phyloP scores from a whole-genome alignment of 73 alveolate species.

The Durusdinium trenchii region DNA sequence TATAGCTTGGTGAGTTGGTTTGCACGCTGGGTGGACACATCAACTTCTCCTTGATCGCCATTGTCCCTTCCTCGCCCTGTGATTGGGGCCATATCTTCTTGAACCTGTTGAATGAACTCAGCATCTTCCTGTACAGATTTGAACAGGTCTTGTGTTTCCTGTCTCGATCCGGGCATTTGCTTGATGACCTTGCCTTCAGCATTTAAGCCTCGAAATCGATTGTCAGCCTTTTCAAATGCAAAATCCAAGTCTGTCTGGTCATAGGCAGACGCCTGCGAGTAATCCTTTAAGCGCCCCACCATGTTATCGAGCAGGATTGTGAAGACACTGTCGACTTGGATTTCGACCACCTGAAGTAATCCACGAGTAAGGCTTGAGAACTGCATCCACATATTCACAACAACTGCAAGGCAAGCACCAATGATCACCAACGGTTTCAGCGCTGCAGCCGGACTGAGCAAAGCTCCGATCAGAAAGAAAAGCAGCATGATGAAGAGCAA shows the following conservation, averaged over 20 bases:
- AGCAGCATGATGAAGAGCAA: background rate
- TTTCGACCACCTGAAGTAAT: conserved; percentile 22
- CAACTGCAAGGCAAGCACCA: conserved; percentile 25
- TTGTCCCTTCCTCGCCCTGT: background rate
- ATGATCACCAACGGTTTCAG: conserved; percentile 31
- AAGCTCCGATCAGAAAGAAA: conserved; percentile 37
- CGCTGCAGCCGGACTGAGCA: conserved; percentile 13
- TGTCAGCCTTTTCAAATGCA: conserved; percentile 17
- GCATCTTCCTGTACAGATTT: background rate
- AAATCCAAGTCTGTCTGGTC: background rate
- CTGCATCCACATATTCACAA: conserved; percentile 54
- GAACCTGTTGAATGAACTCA: background rate
- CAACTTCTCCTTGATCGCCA: background rate
- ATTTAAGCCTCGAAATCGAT: conserved; percentile 37
- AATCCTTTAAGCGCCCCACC: background rate
- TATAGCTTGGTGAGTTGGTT: background rate
- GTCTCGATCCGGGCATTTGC: background rate
- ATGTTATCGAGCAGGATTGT: background rate
- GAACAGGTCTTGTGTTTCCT: background rate
- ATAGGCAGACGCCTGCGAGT: background rate
- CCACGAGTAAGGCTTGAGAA: conserved; percentile 23
- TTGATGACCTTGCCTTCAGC: conserved; percentile 28
- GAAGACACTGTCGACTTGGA: conserved; percentile 46
- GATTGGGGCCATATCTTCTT: too few relatives aligned
- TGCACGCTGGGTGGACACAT: background rate